Evolutionary conservation across 1,284 basidiomycete species (phyloP).

Genomic region (Athelia psychrophila): DNA sequence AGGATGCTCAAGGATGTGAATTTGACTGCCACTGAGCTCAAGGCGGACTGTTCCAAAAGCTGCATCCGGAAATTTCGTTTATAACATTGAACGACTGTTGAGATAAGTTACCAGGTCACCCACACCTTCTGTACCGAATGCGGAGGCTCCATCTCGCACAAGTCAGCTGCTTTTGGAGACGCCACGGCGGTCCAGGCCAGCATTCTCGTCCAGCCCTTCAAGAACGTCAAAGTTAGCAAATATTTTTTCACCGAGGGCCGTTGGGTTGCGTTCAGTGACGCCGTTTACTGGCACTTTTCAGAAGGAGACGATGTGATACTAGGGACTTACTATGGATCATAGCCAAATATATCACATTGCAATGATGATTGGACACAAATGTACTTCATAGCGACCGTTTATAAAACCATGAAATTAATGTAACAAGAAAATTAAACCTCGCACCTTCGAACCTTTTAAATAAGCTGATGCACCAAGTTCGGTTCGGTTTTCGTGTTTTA

Average conservation of each 20-base stretch:
- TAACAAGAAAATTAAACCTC: too few species aligned
- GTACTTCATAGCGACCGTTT: too few species aligned
- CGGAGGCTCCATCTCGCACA: constrained; percentile 30
- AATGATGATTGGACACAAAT: too few species aligned
- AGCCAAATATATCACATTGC: too few species aligned
- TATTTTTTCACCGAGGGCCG: constrained; percentile 34
- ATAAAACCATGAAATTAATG: too few species aligned
- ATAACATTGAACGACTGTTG: neutral
- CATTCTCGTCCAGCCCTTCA: constrained; percentile 25
- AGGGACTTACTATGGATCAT: too few species aligned
- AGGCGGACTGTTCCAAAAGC: constrained; percentile 22
- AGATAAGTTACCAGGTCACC: constrained; percentile 17
- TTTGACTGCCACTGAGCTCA: constrained; percentile 26
- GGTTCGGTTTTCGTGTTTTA: too few species aligned
- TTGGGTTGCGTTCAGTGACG: constrained; percentile 23
- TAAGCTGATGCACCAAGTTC: too few species aligned
- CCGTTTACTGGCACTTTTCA: constrained; percentile 23
- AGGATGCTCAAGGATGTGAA: constrained; percentile 20
- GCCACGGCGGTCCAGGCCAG: constrained; percentile 32
- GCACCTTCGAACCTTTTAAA: too few species aligned
- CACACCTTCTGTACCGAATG: constrained; percentile 32
- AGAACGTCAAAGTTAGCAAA: constrained; percentile 21
- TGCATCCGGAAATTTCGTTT: constrained; percentile 21
- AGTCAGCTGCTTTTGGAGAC: constrained; percentile 27
- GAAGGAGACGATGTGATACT: constrained; percentile 19